Evolutionary conservation across 371 early-diverging fungal genomes (phyloP).

Genomic region (Mucor saturninus): DNA sequence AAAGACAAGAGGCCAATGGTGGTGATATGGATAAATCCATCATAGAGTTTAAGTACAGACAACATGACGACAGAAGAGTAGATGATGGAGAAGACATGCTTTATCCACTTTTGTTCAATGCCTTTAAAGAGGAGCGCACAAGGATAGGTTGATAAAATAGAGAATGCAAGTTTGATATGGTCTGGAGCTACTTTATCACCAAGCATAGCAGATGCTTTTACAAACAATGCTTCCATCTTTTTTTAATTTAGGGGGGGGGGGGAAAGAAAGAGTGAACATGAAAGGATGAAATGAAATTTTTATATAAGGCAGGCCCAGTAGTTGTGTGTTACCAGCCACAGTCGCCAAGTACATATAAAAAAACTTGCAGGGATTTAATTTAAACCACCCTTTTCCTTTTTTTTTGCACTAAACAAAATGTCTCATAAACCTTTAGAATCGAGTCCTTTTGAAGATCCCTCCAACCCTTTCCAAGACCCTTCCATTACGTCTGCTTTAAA

Average conservation of each 20-base stretch:
- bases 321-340: too few species aligned
- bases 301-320: background rate
- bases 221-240: slow-evolving; percentile 33
- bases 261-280: slow-evolving; percentile 3
- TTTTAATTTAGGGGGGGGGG: background rate
- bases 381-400: background rate
- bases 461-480: slow-evolving; percentile 70
- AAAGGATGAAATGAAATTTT: background rate
- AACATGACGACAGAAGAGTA: slow-evolving; percentile 66
- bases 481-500: slow-evolving; percentile 57
- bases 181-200: slow-evolving; percentile 48
- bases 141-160: slow-evolving; percentile 60
- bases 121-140: slow-evolving; percentile 59
- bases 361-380: too few species aligned
- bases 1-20: slow-evolving; percentile 63
- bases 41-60: slow-evolving; percentile 57
- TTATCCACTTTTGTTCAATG: slow-evolving; percentile 49
- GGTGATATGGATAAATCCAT: slow-evolving; percentile 71
- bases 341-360: too few species aligned
- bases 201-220: slow-evolving; percentile 18
- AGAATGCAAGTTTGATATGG: slow-evolving; percentile 60
- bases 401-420: slow-evolving; percentile 6
- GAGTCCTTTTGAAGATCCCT: slow-evolving; percentile 61
- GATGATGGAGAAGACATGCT: slow-evolving; percentile 76
- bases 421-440: slow-evolving; percentile 13